These are phyloP conservation scores for Conoideocrella luteorostrata DNA, from an alignment of 2,329 filamentous ascomycete genomes.

Conservation along the genomic window DNA sequence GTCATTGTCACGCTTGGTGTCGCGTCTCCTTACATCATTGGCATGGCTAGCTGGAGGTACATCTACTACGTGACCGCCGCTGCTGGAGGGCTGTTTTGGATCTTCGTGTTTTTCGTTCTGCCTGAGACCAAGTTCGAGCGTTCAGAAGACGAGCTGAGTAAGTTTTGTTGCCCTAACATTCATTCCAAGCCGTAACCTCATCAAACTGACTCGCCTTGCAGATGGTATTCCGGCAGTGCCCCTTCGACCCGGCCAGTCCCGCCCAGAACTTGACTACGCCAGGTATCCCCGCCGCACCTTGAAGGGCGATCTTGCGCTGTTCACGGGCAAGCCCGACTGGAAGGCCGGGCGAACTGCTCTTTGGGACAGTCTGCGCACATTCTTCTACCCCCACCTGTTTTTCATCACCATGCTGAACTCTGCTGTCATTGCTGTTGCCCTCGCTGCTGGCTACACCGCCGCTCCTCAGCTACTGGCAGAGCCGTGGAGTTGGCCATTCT, in stretches of 20 bases:
- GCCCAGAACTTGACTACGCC: not conserved
- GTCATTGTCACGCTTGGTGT: conserved; percentile 1
- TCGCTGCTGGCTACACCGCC: conserved; percentile 3
- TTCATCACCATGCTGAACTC: conserved; percentile 7
- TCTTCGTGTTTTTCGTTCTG: conserved; percentile 3
- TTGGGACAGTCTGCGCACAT: conserved; percentile 4
- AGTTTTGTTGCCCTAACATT: no score
- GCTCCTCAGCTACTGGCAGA: conserved; percentile 1
- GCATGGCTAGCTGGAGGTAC: conserved; percentile 1
- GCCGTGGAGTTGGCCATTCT: conserved; percentile 4
- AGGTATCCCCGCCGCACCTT: not conserved
- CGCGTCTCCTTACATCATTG: conserved; percentile 3
- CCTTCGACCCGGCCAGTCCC: not conserved
- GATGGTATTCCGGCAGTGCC: not conserved
- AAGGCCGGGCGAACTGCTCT: not conserved
- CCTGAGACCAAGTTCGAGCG: conserved; percentile 5
- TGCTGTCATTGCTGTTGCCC: conserved; percentile 3
- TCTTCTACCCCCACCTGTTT: conserved; percentile 5
- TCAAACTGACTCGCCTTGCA: no score
- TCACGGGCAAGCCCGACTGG: not conserved
- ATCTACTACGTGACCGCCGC: conserved; percentile 5
- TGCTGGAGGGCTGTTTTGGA: not conserved
- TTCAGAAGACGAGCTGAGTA: conserved; percentile 4
- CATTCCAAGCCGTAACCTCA: no score
- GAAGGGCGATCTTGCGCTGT: conserved; percentile 1